phyloP scores from a whole-genome alignment of 1,284 basidiomycete species.

The Hemileia vastatrix region DNA sequence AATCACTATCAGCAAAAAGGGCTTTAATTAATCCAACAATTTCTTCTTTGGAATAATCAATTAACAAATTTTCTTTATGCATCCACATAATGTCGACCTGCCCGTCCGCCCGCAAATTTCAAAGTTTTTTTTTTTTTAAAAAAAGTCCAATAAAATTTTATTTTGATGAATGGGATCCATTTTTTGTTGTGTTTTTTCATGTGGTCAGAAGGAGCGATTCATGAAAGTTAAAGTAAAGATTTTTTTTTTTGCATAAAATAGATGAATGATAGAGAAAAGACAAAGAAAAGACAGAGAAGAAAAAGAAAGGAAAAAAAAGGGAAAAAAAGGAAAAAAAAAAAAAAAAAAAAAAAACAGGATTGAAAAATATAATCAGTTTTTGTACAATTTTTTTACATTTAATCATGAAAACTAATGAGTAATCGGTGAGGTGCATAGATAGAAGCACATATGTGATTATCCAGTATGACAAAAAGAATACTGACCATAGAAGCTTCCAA shows the following conservation, averaged over 20 bases:
- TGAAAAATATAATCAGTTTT: background rate
- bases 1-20: constrained; percentile 78
- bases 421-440: background rate
- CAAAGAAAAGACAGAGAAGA: too few species aligned
- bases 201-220: too few species aligned
- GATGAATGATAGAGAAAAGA: too few species aligned
- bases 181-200: too few species aligned
- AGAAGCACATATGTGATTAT: background rate
- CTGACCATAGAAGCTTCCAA: constrained; percentile 53
- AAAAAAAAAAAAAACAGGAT: constrained; percentile 7
- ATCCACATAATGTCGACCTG: constrained; percentile 74
- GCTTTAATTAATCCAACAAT: constrained; percentile 70
- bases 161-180: too few species aligned
- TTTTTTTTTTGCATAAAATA: too few species aligned
- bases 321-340: background rate
- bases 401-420: background rate
- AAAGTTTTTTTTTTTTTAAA: too few species aligned
- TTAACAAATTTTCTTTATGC: constrained; percentile 77
- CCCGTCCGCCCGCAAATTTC: constrained; percentile 11
- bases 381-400: background rate
- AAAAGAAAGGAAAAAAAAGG: constrained; percentile 4
- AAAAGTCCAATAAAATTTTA: too few species aligned
- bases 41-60: constrained; percentile 81
- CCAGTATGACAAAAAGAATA: constrained; percentile 25
- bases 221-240: too few species aligned